Base-by-base conservation (phyloP, 2,329 filamentous ascomycete genomes). In the Nannizzia gypsea region DNA sequence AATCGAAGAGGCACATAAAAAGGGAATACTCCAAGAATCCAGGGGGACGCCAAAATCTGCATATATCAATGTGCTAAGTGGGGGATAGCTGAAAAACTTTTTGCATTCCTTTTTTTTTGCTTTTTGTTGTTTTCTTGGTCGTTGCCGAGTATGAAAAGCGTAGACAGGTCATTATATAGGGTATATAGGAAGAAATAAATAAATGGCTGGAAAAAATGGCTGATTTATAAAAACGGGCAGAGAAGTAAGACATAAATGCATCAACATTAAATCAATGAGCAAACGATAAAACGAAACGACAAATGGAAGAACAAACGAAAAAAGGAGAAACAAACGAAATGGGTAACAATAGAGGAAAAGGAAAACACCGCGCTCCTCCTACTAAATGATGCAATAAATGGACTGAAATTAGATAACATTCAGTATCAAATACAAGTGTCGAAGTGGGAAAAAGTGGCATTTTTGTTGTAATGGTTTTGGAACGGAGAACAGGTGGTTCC, bases 151-250 rank as follows among this genome's bases (percentile, higher is more conserved):
- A 38, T 42, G 54, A 42, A 11, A 56, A 42, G 22, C 40, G 17
- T 56, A 56, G 54, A 56, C 22, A 40, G 22, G 38, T 56, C 54
- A 56, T 56, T 56, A 56, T 56, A 56, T 54, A 56, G 54, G 38
- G 38, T 56, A 42, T 42, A 56, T 20, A n/a, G 38, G n/a, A 56
- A 24, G 11, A 24, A 24, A 56, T 28, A 56, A 36, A 56, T 17
- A 55, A 38, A 36, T 15, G 9, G 17, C 8, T 36, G 15, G 26
- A 38, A 31, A 42, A 38, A 31, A 42, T 38, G 54, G 54, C 34
- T 56, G 31, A 56, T 56, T 42, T 56, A 40, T 56, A 42, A 38
- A 36, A 36, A 28, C 17, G 22, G 34, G 38, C 22, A 56, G 34
- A 40, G 34, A 24, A 42, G 38, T 54, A 54, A 54, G 20, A 34